These are phyloP conservation scores for Schwanniomyces vanrijiae DNA, from an alignment of 805 yeast species.

Conservation along the genomic window DNA sequence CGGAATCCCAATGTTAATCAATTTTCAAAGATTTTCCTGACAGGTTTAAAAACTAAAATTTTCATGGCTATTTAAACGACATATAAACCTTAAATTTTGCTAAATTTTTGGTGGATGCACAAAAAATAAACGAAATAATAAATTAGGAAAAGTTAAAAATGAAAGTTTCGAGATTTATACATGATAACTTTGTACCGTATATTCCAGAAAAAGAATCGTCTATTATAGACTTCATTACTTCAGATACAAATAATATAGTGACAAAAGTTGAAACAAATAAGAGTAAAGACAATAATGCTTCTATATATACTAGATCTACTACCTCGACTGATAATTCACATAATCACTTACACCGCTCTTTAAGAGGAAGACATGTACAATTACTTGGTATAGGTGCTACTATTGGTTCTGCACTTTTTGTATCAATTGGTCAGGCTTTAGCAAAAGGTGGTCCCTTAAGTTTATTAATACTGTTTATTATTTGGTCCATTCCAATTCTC, in stretches of 20 bases:
- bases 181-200: conserved; percentile 14
- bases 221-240: background rate
- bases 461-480: conserved; percentile 59
- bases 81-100: too few relatives aligned
- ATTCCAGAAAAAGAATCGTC: conserved; percentile 7
- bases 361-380: conserved; percentile 72
- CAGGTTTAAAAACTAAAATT: background rate
- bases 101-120: too few relatives aligned
- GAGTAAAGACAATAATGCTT: conserved; percentile 8
- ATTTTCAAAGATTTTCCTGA: background rate
- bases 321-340: conserved; percentile 11
- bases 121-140: too few relatives aligned
- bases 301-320: conserved; percentile 14
- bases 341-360: conserved; percentile 37
- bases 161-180: conserved; percentile 3
- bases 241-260: background rate
- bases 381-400: conserved; percentile 80
- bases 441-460: conserved; percentile 70
- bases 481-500: conserved; percentile 72
- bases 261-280: background rate
- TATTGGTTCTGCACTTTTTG: conserved; percentile 79
- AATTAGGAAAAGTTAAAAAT: too few relatives aligned
- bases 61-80: background rate
- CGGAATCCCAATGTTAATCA: background rate
- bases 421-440: conserved; percentile 65